phyloP scores from a whole-genome alignment of 345 rosid genomes.

The Moricandia arvensis region DNA sequence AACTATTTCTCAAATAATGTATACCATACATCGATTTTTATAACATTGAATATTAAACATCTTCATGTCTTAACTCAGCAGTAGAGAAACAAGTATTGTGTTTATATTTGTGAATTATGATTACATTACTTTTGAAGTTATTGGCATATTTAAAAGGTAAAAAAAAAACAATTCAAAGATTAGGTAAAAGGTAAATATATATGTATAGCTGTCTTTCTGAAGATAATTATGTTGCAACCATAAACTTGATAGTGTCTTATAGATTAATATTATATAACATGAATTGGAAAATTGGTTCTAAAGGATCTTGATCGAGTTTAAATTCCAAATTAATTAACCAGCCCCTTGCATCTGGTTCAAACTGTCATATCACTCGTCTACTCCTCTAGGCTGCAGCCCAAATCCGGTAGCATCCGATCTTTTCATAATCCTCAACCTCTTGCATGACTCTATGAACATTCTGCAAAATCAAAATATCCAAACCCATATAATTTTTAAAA shows the following conservation, averaged over 20 bases:
- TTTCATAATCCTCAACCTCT: conserved; percentile 87
- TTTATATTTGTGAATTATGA: background rate
- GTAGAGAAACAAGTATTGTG: conserved; percentile 18
- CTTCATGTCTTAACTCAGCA: conserved; percentile 18
- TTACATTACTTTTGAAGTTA: too few species aligned
- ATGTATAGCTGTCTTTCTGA: conserved; percentile 10
- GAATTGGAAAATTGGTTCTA: conserved; percentile 35
- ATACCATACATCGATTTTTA: background rate
- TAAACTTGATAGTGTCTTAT: background rate
- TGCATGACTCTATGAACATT: conserved; percentile 87
- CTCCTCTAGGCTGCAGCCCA: conserved; percentile 50
- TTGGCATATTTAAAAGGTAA: too few species aligned
- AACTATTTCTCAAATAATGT: too few species aligned
- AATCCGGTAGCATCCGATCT: conserved; percentile 92
- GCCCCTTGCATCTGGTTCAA: conserved; percentile 8
- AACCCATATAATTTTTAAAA: background rate
- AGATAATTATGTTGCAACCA: conserved; percentile 23
- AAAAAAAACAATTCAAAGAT: too few species aligned
- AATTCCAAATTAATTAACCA: conserved; percentile 27
- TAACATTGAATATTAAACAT: background rate
- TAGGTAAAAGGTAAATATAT: too few species aligned
- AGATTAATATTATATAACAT: conserved; percentile 17
- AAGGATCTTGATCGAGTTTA: conserved; percentile 19
- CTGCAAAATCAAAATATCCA: conserved; percentile 38
- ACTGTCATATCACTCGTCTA: conserved; percentile 26